A percentile compares a stretch with the other conserved stretches of the same genome.
These are phyloP conservation scores for Pythium myriotylum DNA, from an alignment of 352 stramenopile species.

Conservation along the genomic window DNA sequence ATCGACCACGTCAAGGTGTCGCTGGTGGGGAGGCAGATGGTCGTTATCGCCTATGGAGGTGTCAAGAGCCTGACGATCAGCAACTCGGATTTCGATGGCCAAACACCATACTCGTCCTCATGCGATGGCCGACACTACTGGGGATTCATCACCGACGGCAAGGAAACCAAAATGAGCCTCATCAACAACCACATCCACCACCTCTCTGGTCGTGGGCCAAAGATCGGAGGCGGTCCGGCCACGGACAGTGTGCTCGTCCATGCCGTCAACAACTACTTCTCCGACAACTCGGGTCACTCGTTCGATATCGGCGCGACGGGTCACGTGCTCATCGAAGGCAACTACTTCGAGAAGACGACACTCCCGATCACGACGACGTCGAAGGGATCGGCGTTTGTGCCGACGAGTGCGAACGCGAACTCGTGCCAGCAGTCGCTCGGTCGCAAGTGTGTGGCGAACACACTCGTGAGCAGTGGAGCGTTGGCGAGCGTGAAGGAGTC, in stretches of 20 bases:
- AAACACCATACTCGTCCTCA: conserved; percentile 39
- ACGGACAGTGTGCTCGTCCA: conserved; percentile 24
- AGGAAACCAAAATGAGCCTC: conserved; percentile 31
- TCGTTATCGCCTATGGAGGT: conserved; percentile 36
- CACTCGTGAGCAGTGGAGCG: conserved; percentile 4
- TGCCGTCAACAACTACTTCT: conserved; percentile 18
- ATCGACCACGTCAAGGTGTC: conserved; percentile 55
- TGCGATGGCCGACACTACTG: conserved; percentile 62
- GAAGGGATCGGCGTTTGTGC: background rate
- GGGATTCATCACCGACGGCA: conserved; percentile 37
- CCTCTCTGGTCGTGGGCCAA: conserved; percentile 39
- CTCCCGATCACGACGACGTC: conserved; percentile 1
- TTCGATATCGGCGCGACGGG: conserved; percentile 8
- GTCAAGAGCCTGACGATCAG: no score
- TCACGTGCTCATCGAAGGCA: conserved; percentile 15
- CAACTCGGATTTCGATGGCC: conserved; percentile 58
- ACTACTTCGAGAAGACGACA: conserved; percentile 21
- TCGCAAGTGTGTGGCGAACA: conserved; percentile 10
- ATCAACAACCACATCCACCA: conserved; percentile 43
- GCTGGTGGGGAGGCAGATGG: conserved; percentile 40
- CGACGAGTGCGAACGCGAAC: background rate
- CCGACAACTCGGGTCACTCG: conserved; percentile 18
- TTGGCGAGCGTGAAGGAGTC: background rate
- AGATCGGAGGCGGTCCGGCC: conserved; percentile 27
- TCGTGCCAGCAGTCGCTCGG: background rate